phyloP scores from a whole-genome alignment of 2,329 filamentous ascomycete species.

The Aspergillus latus region DNA sequence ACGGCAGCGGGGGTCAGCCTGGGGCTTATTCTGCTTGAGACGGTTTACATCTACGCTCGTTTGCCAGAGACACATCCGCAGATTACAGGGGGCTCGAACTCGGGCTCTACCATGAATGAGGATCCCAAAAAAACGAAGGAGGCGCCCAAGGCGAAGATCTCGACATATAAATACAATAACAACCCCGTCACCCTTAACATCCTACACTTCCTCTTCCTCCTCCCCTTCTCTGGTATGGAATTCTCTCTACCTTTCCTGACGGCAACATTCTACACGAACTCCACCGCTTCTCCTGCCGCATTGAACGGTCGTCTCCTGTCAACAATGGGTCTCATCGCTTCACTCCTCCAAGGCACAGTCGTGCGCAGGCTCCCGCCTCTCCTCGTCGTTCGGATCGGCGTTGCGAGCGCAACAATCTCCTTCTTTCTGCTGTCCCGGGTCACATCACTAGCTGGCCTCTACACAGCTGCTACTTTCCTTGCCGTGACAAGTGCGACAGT shows the following conservation, averaged over 20 bases:
- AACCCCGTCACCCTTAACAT: slow-evolving; percentile 78
- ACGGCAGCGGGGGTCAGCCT: slow-evolving; percentile 87
- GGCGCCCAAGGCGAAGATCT: slow-evolving; percentile 2
- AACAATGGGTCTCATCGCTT: slow-evolving; percentile 86
- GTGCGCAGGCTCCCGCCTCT: slow-evolving; percentile 82
- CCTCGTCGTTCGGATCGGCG: slow-evolving; percentile 73
- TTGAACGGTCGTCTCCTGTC: slow-evolving; percentile 84
- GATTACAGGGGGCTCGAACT: slow-evolving; percentile 50
- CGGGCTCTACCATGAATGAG: slow-evolving; percentile 12
- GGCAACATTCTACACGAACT: slow-evolving; percentile 84
- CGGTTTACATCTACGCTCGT: slow-evolving; percentile 76
- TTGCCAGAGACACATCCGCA: slow-evolving; percentile 79
- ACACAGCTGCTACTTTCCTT: slow-evolving; percentile 76
- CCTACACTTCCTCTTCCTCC: slow-evolving; percentile 84
- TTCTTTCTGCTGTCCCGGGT: slow-evolving; percentile 77
- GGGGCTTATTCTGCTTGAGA: slow-evolving; percentile 80
- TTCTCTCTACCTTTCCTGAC: slow-evolving; percentile 98
- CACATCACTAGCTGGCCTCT: slow-evolving; percentile 67
- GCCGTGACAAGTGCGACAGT: slow-evolving; percentile 92
- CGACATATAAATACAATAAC: slow-evolving; percentile 64
- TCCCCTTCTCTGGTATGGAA: slow-evolving; percentile 98
- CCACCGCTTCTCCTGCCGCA: slow-evolving; percentile 54
- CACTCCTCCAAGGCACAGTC: slow-evolving; percentile 88
- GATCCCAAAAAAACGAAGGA: not conserved
- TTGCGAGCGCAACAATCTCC: slow-evolving; percentile 72